phyloP scores from a whole-genome alignment of 495 filamentous ascomycete species.

The Neurospora tetrasperma region DNA sequence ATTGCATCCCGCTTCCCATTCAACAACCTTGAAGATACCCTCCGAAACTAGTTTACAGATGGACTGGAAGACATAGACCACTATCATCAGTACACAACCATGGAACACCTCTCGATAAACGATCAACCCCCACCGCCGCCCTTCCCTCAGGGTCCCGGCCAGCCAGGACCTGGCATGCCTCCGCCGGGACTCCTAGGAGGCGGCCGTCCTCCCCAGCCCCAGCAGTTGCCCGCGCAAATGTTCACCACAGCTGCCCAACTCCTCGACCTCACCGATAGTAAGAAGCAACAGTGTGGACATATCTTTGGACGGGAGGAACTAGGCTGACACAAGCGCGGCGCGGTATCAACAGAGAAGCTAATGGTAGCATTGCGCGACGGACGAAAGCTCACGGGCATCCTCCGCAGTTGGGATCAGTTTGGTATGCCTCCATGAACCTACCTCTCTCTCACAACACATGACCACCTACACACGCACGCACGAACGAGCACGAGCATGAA shows the following conservation, averaged over 20 bases:
- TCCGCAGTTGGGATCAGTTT: slow-evolving; percentile 97
- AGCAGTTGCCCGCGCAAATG: slow-evolving; percentile 75
- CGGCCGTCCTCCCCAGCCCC: slow-evolving; percentile 32
- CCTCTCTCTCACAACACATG: background rate
- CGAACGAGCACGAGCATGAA: background rate
- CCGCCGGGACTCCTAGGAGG: slow-evolving; percentile 16
- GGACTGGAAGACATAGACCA: slow-evolving; percentile 5
- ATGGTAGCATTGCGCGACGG: slow-evolving; percentile 84
- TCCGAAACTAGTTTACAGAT: background rate
- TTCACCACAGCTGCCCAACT: slow-evolving; percentile 96
- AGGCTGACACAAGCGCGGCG: slow-evolving; percentile 1
- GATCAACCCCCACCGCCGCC: slow-evolving; percentile 28
- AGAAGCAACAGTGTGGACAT: slow-evolving; percentile 19
- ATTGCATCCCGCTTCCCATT: background rate
- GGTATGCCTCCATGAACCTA: slow-evolving; percentile 43
- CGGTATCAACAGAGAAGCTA: slow-evolving; percentile 66
- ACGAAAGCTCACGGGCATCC: slow-evolving; percentile 80
- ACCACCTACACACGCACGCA: background rate
- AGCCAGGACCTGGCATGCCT: slow-evolving; percentile 14
- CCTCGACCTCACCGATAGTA: slow-evolving; percentile 93
- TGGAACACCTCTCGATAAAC: slow-evolving; percentile 39
- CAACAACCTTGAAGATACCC: background rate
- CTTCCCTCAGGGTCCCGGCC: slow-evolving; percentile 7
- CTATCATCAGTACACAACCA: slow-evolving; percentile 18
- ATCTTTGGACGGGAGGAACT: slow-evolving; percentile 4